Base-by-base conservation (phyloP, 371 early-diverging fungal genomes). In the Apophysomyces trapeziformis region DNA sequence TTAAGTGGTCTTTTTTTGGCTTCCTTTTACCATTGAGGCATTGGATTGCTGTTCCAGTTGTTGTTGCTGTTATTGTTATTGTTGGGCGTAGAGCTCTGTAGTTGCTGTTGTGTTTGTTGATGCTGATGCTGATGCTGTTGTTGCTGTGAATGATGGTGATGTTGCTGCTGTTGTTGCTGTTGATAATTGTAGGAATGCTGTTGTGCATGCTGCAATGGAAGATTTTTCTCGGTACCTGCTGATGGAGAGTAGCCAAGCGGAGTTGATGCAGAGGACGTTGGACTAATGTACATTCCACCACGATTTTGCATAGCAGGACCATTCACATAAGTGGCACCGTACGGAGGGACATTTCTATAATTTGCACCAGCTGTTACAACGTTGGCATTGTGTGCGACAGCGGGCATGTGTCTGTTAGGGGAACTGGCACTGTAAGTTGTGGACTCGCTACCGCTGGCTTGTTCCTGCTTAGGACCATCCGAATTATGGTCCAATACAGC, bases 401-500 rank as follows among this genome's bases (percentile, higher is more conserved):
- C 41, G 5, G 37, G 58, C 5, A 14, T 41, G 4, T 58, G 58
- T n/a, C 37, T 58, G 11, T 37, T n/a, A 58, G 58, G 37, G 13
- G 41, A 41, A 0, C 38, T 12, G 7, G n/a, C 14, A 11, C 58
- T 41, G n/a, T 14, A 16, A 11, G 58, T 21, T n/a, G 47, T 47
- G 1, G 47, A n/a, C 7, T 35, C 12, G 36, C 26, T n/a, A 12
- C 41, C 59, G 14, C 54, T 60, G 36, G 37, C 54, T 3, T 44
- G 58, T 43, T 68, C 61, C 50, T 64, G 70, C 43, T 74, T 77
- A 16, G 70, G 68, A 3, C 67, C 50, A 60, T 80, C 66, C 46
- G 68, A 77, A 54, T 69, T 72, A 47, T 69, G 64, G 64, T 77
- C 78, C 43, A 82, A 63, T 7, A 79, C 83, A 41, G 71, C 80